These are phyloP conservation scores for Hsuehochloa calcarea DNA, from an alignment of 176 grass and related monocot species.

Conservation along the genomic window DNA sequence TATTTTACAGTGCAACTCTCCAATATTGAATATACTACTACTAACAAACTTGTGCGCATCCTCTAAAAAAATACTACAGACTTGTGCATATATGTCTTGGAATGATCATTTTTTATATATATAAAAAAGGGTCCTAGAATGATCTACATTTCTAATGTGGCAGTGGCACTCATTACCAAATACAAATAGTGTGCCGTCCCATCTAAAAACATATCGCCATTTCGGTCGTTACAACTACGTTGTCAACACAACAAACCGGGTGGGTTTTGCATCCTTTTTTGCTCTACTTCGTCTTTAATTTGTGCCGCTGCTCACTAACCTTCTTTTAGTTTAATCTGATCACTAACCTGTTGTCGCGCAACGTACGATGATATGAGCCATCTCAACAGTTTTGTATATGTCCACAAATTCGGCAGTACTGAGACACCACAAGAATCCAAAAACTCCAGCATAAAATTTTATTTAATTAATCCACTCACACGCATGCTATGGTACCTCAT, in stretches of 20 bases:
- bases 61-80: no score
- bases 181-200: background rate
- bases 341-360: background rate
- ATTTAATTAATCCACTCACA: background rate
- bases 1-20: background rate
- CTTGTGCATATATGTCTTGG: background rate
- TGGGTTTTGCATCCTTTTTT: constrained; percentile 1
- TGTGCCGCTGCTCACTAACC: background rate
- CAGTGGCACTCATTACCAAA: background rate
- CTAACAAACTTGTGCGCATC: no score
- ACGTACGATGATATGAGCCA: background rate
- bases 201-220: background rate
- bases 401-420: background rate
- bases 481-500: background rate
- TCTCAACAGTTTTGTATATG: background rate
- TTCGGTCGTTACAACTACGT: constrained; percentile 20
- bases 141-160: background rate
- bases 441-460: background rate
- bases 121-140: background rate
- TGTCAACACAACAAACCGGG: background rate
- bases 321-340: background rate
- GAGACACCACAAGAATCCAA: background rate
- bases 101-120: no score
- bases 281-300: background rate
- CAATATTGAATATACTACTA: no score